Evolutionary conservation across 352 stramenopile genomes (phyloP), one percentile per base, ranked within the genome.

Genomic region (Pythium volutum): DNA sequence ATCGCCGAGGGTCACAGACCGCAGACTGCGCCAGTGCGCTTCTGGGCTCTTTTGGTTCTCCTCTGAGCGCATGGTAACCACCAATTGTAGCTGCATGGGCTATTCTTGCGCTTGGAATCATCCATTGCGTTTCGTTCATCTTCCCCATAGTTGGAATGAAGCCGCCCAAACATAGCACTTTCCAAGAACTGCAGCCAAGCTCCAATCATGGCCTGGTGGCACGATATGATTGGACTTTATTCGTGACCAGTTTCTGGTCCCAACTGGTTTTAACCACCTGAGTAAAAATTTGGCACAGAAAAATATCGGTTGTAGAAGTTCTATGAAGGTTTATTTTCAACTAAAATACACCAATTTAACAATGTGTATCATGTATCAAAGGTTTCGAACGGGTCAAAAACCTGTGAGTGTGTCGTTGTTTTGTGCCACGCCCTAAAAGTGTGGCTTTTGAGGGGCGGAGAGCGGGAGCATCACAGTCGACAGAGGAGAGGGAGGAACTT

Each of bases 181-280:
- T 27, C 42, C 20, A 48, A 29, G n/a, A 48, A 36, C 31, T 36
- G 11, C 25, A 33, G 26, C 20, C 22, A 41, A 39, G 9, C 33
- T 23, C 4, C n/a, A 22, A 16, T 54, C 39, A 59, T 27, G 20
- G 59, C 59, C 41, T 66, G 59, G 59, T 59, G 50, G 59, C 59
- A 58, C 50, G 50, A 48, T 52, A 20, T 64, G 59, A 66, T 66
- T 66, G 59, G 59, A 38, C 20, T 66, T 66, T 66, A 66, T 66
- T 66, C 29, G n/a, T n/a, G 53, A 42, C 53, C 41, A 52, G 41
- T 60, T 60, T 60, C 41, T 60, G 38, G 22, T 18, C 41, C 18
- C 18, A 1, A 23, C 1, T n/a, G 41, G 53, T 60, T 52, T 50
- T 50, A 60, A 52, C 53, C 53, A 5, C 25, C 3, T 16, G 39